Percentiles rank a stretch among this genome's conserved stretches.
Conservation (phyloP, 1,139 yeast species). For the Blastobotrys raffinosifermentans region DNA sequence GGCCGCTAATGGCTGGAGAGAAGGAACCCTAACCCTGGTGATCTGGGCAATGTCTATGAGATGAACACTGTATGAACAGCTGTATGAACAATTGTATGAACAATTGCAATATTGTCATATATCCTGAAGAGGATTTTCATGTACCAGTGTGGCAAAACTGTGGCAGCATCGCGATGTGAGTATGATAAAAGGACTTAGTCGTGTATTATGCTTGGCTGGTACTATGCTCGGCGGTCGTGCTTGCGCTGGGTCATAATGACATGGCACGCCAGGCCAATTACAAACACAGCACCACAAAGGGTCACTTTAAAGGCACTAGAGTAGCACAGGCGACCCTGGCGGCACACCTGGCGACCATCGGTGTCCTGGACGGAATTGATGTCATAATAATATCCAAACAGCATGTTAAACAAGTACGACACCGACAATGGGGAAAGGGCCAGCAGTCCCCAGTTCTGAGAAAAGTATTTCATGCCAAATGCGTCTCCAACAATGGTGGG, state of each 20-base stretch:
- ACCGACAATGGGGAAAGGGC: conserved; percentile 37
- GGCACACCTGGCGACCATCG: conserved; percentile 20
- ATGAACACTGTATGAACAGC: no score
- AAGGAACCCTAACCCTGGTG: no score
- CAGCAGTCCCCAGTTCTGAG: conserved; percentile 75
- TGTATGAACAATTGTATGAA: no score
- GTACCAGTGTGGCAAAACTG: no score
- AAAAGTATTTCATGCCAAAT: conserved; percentile 66
- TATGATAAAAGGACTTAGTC: no score
- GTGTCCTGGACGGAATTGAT: conserved; percentile 21
- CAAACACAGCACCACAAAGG: conserved; percentile 16
- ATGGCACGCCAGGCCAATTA: conserved; percentile 12
- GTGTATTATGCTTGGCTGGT: no score
- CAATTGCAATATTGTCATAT: no score
- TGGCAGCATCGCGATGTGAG: no score
- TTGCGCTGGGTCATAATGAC: conserved; percentile 4
- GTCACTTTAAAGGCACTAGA: conserved; percentile 21
- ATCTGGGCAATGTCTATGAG: no score
- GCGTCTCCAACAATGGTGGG: conserved; percentile 76
- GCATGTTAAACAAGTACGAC: conserved; percentile 34
- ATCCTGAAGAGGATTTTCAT: no score
- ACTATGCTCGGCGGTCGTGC: no score
- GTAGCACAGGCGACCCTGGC: conserved; percentile 21
- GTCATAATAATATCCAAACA: conserved; percentile 37
- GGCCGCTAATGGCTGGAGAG: no score